Evolutionary conservation across 1,284 basidiomycete genomes (phyloP).

Genomic region (Inonotus hispidus): DNA sequence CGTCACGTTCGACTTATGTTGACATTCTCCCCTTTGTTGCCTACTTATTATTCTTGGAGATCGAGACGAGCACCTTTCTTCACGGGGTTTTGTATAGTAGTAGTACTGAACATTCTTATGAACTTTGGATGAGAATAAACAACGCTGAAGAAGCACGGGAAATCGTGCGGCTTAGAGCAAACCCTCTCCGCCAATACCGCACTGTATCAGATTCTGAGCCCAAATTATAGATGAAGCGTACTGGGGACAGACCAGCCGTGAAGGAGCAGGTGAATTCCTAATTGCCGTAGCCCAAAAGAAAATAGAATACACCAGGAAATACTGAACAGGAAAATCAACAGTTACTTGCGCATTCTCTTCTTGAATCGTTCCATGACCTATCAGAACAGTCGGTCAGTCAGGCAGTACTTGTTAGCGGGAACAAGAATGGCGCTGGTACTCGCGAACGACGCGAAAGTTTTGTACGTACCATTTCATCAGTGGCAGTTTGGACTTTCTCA

Average conservation of each 20-base stretch:
- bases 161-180: no score
- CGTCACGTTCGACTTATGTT: not conserved
- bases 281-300: not conserved
- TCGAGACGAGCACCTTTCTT: not conserved
- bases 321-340: not conserved
- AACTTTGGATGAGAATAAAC: no score
- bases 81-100: not conserved
- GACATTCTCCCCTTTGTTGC: not conserved
- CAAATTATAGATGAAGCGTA: no score
- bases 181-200: no score
- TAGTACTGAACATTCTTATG: not conserved
- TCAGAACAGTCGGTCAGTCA: not conserved
- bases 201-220: no score
- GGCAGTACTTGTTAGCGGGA: not conserved
- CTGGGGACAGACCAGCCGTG: no score
- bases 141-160: no score
- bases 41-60: not conserved
- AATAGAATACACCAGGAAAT: not conserved
- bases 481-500: constrained; percentile 74
- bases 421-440: not conserved
- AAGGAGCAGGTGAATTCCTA: no score
- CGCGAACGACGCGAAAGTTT: not conserved
- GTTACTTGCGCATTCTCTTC: constrained; percentile 73
- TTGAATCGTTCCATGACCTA: constrained; percentile 50
- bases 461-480: constrained; percentile 75